phyloP scores from a whole-genome alignment of 768 basidiomycete species.

The Stropharia rugosoannulata region DNA sequence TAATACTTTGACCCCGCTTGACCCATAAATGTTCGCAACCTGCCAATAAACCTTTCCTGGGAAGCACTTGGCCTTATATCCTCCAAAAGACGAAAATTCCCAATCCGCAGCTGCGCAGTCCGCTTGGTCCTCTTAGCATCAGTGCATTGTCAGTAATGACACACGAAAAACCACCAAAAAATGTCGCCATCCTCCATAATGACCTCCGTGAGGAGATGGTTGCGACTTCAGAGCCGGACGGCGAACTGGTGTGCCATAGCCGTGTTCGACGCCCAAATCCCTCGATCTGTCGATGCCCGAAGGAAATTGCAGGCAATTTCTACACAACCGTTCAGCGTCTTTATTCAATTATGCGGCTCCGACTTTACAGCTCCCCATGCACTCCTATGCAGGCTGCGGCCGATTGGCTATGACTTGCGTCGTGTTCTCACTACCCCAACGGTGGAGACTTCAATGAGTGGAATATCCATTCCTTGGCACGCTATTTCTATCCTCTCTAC shows the following conservation, averaged over 20 bases:
- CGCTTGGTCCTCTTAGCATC: slow-evolving; percentile 11
- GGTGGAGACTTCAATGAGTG: not conserved
- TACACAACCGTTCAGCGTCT: too few species aligned
- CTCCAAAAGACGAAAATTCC: slow-evolving; percentile 14
- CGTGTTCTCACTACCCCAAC: not conserved
- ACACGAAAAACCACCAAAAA: not conserved
- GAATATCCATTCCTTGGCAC: slow-evolving; percentile 12
- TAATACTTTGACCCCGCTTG: not conserved
- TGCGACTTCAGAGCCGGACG: not conserved
- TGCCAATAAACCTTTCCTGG: slow-evolving; percentile 4
- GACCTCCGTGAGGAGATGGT: not conserved
- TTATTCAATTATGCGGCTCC: too few species aligned
- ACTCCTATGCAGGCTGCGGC: not conserved
- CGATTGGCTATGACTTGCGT: not conserved
- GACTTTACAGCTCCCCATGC: too few species aligned
- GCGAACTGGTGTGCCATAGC: not conserved
- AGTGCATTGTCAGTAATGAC: not conserved
- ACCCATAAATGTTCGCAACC: not conserved
- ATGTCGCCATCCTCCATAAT: slow-evolving; percentile 1
- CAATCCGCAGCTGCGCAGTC: slow-evolving; percentile 23
- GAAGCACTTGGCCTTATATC: slow-evolving; percentile 11
- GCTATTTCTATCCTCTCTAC: slow-evolving; percentile 15
- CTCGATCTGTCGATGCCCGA: too few species aligned
- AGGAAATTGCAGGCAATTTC: too few species aligned
- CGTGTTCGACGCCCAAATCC: too few species aligned